Evolutionary conservation across 1,284 basidiomycete genomes (phyloP), one percentile per base, ranked within the genome.

Genomic region (Meira nashicola): DNA sequence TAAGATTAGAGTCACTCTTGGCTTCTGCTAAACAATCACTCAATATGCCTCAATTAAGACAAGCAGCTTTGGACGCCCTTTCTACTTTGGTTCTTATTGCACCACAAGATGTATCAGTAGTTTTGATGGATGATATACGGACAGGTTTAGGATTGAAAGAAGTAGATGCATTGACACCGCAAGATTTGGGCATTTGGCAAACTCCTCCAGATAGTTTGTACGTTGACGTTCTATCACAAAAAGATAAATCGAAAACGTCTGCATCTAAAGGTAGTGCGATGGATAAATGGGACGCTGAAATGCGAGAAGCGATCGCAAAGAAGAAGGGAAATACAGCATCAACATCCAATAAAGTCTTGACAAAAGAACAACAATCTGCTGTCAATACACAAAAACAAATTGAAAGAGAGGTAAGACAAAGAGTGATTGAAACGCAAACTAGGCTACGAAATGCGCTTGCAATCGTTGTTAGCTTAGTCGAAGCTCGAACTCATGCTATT

Each of bases 251-350:
- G 9, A 14, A 41, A 5, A 39, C 61, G 25, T 67, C 66, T 55
- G 70, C 68, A 59, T 61, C 64, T 52, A 73, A 73, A 57, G 64
- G 71, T 37, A 64, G 65, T 23, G 68, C 64, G 51, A 68, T 77
- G 52, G 76, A 78, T 39, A 58, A 66, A 41, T 78, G 76, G 76
- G 76, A 78, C 39, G 73, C 70, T 15, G 75, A 78, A 59, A 65
- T 78, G 17, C 70, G 76, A 33, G 70, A 68, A 33, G 66, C 68
- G 33, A 68, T 78, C 19, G 76, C 75, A 17, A 68, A 67, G 60
- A 76, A 77, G 61, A 78, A 78, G 61, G 28, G 28, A 3, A 33
- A 33, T 33, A 8, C 28, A 33, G 28, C 28, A n/a, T 67, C 73
- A 2, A 64, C 70, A 2, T 66, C 65, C 33, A 70, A 58, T 49